These are phyloP conservation scores for Fusarium domesticum DNA, from an alignment of 2,329 filamentous ascomycete species.

Conservation along the genomic window DNA sequence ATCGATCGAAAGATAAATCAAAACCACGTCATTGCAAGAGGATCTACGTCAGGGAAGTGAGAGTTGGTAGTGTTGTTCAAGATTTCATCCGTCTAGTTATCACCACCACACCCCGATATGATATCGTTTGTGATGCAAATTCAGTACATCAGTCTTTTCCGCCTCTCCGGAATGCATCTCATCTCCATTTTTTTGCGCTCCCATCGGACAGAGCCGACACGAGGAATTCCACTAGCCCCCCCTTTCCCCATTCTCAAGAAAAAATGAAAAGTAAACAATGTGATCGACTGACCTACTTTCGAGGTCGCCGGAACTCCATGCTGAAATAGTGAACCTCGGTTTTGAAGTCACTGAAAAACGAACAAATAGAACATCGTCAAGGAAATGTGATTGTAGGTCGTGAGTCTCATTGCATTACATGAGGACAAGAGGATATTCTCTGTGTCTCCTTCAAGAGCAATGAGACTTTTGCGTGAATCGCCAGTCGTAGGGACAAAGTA, in stretches of 20 bases:
- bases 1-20: not conserved
- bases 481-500: conserved; percentile 23
- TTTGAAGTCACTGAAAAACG: too few relatives aligned
- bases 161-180: not conserved
- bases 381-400: conserved; percentile 4
- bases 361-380: not conserved
- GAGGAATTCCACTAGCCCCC: too few relatives aligned
- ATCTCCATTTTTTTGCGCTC: too few relatives aligned
- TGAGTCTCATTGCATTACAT: not conserved
- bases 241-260: too few relatives aligned
- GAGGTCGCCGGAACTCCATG: conserved; percentile 16
- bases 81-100: not conserved
- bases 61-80: too few relatives aligned
- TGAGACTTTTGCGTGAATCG: conserved; percentile 2
- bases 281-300: conserved; percentile 4
- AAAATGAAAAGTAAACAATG: conserved; percentile 8
- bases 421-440: too few relatives aligned
- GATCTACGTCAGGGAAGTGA: too few relatives aligned
- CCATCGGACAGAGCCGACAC: too few relatives aligned
- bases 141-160: not conserved
- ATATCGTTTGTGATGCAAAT: not conserved
- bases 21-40: not conserved
- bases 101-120: not conserved
- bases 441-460: conserved; percentile 10
- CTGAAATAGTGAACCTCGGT: conserved; percentile 3